phyloP scores from a whole-genome alignment of 129 eudicot species.

The Pseudognaphalium luteoalbum region DNA sequence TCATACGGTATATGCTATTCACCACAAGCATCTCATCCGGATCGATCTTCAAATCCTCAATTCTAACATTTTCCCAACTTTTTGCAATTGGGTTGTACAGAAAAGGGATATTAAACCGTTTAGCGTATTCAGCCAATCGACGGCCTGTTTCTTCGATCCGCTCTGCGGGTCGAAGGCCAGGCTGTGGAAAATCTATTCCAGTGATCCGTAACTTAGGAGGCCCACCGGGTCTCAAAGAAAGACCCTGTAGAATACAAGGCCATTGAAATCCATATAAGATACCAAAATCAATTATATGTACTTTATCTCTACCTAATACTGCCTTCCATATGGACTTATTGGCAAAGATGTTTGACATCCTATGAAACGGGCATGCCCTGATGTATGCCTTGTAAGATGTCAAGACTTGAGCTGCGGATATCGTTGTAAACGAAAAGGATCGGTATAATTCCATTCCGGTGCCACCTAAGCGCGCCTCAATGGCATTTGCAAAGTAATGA shows the following conservation, averaged over 20 bases:
- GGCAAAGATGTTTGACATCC: conserved; percentile 46
- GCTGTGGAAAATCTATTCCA: conserved; percentile 54
- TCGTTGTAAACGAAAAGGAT: not conserved
- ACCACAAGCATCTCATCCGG: conserved; percentile 46
- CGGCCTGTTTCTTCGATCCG: conserved; percentile 58
- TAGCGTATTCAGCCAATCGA: conserved; percentile 39
- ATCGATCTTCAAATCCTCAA: conserved; percentile 45
- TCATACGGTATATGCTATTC: conserved; percentile 40
- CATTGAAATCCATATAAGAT: conserved; percentile 56
- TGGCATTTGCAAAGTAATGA: conserved; percentile 47
- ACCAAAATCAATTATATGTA: conserved; percentile 59
- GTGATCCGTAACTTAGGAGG: conserved; percentile 52
- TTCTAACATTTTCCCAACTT: conserved; percentile 48
- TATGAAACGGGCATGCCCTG: conserved; percentile 41
- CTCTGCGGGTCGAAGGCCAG: conserved; percentile 49
- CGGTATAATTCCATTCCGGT: conserved; percentile 28
- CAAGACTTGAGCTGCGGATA: conserved; percentile 28
- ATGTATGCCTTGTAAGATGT: conserved; percentile 29
- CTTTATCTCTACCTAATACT: conserved; percentile 23
- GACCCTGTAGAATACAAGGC: conserved; percentile 49
- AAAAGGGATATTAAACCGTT: conserved; percentile 48
- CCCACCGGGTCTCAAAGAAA: conserved; percentile 47
- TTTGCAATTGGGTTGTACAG: conserved; percentile 47
- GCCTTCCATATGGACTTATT: conserved; percentile 43
- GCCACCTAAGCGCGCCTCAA: conserved; percentile 47